These are phyloP conservation scores for Fusarium illudens DNA, from an alignment of 2,329 filamentous ascomycete species.

Conservation along the genomic window DNA sequence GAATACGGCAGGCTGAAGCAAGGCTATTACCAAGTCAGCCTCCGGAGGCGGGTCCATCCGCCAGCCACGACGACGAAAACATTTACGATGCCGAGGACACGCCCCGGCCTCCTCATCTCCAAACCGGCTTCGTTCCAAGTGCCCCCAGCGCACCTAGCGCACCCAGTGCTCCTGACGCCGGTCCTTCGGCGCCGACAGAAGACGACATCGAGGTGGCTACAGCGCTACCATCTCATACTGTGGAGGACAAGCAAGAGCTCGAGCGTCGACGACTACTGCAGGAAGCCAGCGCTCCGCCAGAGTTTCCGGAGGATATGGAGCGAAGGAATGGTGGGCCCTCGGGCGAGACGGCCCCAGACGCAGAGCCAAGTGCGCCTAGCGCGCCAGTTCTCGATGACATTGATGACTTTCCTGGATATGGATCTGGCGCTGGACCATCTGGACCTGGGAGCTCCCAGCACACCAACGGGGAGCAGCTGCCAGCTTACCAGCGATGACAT, in stretches of 20 bases:
- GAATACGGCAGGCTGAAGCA: slow-evolving; percentile 78
- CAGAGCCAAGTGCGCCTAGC: slow-evolving; percentile 65
- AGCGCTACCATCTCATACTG: slow-evolving; percentile 43
- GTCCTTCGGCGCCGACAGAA: slow-evolving; percentile 56
- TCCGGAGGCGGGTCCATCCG: slow-evolving; percentile 44
- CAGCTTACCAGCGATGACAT: slow-evolving; percentile 51
- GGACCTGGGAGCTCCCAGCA: slow-evolving; percentile 25
- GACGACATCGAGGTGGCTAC: slow-evolving; percentile 50
- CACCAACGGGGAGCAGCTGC: slow-evolving; percentile 47
- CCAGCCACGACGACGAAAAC: slow-evolving; percentile 51
- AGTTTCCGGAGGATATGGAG: slow-evolving; percentile 63
- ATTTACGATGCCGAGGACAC: slow-evolving; percentile 60
- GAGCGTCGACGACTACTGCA: slow-evolving; percentile 71
- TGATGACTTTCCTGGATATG: slow-evolving; percentile 55
- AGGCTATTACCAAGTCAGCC: slow-evolving; percentile 83
- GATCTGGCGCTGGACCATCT: slow-evolving; percentile 40
- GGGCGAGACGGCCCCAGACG: slow-evolving; percentile 34
- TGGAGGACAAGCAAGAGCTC: slow-evolving; percentile 82
- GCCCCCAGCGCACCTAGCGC: slow-evolving; percentile 13
- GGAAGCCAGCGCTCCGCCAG: slow-evolving; percentile 70
- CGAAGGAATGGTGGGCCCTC: slow-evolving; percentile 44
- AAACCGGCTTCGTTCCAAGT: slow-evolving; percentile 18
- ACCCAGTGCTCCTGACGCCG: slow-evolving; percentile 31
- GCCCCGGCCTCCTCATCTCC: slow-evolving; percentile 36
- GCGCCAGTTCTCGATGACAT: slow-evolving; percentile 68